Percentiles rank a stretch among this genome's conserved stretches.
phyloP scores from a whole-genome alignment of 2,329 filamentous ascomycete species.

The Fusarium subtropicale region DNA sequence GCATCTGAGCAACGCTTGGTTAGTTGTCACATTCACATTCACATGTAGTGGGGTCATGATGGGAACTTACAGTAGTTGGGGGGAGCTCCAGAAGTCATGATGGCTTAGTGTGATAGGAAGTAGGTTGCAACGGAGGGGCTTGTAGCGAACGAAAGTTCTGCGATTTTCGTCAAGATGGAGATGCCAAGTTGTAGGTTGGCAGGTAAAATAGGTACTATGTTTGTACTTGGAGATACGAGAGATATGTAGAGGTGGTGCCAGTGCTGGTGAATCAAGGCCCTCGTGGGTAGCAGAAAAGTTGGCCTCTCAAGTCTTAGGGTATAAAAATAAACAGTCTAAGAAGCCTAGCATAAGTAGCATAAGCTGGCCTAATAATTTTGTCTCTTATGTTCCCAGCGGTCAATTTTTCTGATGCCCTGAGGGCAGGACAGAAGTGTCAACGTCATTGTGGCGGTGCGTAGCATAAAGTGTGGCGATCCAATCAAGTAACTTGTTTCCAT shows the following conservation, averaged over 20 bases:
- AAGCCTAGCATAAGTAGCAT: too few relatives aligned
- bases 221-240: conserved; percentile 6
- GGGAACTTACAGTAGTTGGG: conserved; percentile 68
- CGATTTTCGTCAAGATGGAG: conserved; percentile 1
- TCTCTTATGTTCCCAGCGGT: too few relatives aligned
- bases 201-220: conserved; percentile 11
- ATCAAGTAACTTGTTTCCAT: conserved; percentile 22
- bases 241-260: neutral
- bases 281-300: too few relatives aligned
- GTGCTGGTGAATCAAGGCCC: conserved; percentile 24
- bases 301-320: too few relatives aligned
- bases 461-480: conserved; percentile 46
- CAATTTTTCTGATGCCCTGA: too few relatives aligned
- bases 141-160: conserved; percentile 20
- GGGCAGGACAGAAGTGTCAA: conserved; percentile 43
- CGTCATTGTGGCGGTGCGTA: conserved; percentile 58
- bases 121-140: conserved; percentile 5
- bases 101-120: conserved; percentile 22
- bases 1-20: conserved; percentile 66
- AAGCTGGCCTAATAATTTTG: too few relatives aligned
- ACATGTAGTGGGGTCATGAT: conserved; percentile 26
- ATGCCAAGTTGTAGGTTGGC: conserved; percentile 25
- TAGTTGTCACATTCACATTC: conserved; percentile 21
- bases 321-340: too few relatives aligned
- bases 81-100: conserved; percentile 56